Evolutionary conservation across 371 early-diverging fungal species (phyloP), one percentile per base, ranked within the genome.

Genomic region (Apophysomyces elegans): DNA sequence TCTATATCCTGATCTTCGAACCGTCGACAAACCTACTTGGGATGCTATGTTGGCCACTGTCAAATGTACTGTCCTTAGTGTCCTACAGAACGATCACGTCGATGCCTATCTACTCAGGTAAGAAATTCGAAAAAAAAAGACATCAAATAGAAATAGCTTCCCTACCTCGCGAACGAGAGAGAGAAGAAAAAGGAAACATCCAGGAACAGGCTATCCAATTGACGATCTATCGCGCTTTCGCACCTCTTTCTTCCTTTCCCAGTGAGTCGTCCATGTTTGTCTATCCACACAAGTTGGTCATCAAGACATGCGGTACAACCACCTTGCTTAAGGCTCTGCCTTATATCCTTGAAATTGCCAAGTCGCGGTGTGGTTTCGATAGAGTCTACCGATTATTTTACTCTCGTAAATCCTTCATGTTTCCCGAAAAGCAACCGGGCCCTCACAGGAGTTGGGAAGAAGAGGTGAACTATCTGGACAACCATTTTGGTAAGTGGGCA

Each of bases 271-370:
- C 96, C 61, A 88, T 97, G 89, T 97, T 97, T 75, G 93, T 97
- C 21, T 95, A 93, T 71, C 88, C 90, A 7, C 91, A 95, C 84
- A 92, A 93, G 67, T 66, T 96, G 47, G 91, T 97, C 50, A 84
- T 97, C 69, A 97, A 97, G 84, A 97, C 97, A 3, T 96, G 96
- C 79, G 96, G 97, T 43, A 95, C 96, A 14, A 97, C 97, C 21
- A 95, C 95, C 8, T 80, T 97, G 36, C 76, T 97, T 68, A 83
- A 89, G 68, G 92, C 95, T 38, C 70, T 97, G 57, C 92, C 94
- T 56, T 84, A 87, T 59, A 88, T 97, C 46, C 71, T 97, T 45
- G 88, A 91, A 65, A 90, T 95, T 67, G 96, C 95, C 5, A 71
- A 76, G 36, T 77, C 81, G 44, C 80, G 77, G 62, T 87, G 87